These are phyloP conservation scores for Calonectria ilicicola DNA, from an alignment of 2,329 filamentous ascomycete species.

Conservation along the genomic window DNA sequence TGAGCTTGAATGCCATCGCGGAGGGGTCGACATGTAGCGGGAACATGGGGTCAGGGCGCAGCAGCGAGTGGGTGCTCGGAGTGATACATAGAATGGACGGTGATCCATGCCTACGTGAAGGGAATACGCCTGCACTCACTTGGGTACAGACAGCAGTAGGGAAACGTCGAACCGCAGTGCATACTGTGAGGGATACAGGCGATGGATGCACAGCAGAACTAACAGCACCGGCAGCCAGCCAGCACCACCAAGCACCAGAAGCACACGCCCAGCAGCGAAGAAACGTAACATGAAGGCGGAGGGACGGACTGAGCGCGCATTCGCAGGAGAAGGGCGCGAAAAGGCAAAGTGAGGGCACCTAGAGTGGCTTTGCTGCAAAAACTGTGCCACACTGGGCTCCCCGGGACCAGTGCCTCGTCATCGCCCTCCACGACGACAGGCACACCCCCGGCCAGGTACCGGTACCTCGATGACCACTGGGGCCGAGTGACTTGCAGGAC, in stretches of 20 bases:
- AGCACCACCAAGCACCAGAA: no score
- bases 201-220: neutral
- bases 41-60: constrained; percentile 6
- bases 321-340: constrained; percentile 18
- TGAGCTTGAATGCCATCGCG: neutral
- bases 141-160: neutral
- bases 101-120: neutral
- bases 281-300: constrained; percentile 5
- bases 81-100: neutral
- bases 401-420: constrained; percentile 54
- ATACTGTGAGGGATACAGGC: neutral
- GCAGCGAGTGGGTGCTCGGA: neutral
- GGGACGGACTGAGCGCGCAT: neutral
- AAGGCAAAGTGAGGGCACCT: constrained; percentile 13
- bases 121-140: neutral
- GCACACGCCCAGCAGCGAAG: neutral
- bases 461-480: constrained; percentile 37
- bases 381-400: constrained; percentile 42
- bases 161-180: neutral
- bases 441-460: constrained; percentile 42
- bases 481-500: constrained; percentile 40
- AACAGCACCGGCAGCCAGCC: no score
- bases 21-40: neutral
- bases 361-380: constrained; percentile 37
- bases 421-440: constrained; percentile 46